Evolutionary conservation across 768 basidiomycete species (phyloP).

Genomic region (Phallus indusiatus): DNA sequence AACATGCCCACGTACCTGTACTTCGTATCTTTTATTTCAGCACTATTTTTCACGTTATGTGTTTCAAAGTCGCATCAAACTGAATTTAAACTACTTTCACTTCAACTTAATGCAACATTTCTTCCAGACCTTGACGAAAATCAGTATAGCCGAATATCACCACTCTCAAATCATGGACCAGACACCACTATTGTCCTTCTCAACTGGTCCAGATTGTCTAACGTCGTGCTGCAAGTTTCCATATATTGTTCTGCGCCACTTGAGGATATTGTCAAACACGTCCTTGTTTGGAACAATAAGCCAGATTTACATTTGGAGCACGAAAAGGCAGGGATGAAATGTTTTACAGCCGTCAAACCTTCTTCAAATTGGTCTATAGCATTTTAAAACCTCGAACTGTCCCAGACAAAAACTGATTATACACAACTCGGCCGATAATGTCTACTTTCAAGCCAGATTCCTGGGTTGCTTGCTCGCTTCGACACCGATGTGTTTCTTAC

Average conservation of each 20-base stretch:
- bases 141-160: not conserved
- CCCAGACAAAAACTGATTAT: conserved; percentile 36
- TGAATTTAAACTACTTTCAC: too few species aligned
- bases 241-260: conserved; percentile 40
- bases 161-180: conserved; percentile 14
- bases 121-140: too few species aligned
- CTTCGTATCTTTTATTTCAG: too few species aligned
- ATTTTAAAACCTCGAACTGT: conserved; percentile 31
- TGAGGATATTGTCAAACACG: conserved; percentile 34
- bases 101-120: too few species aligned
- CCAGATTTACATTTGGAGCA: conserved; percentile 28
- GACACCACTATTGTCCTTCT: conserved; percentile 49
- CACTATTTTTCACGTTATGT: too few species aligned
- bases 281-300: conserved; percentile 60
- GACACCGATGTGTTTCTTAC: conserved; percentile 54
- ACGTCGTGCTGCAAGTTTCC: conserved; percentile 46
- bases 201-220: conserved; percentile 60
- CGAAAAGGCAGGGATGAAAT: conserved; percentile 27
- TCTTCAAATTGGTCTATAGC: conserved; percentile 5
- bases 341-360: not conserved
- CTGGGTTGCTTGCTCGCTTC: conserved; percentile 42
- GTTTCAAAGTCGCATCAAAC: too few species aligned
- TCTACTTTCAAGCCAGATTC: conserved; percentile 55
- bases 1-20: too few species aligned
- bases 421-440: conserved; percentile 46